Conservation (phyloP, 768 basidiomycete genomes). For the Multifurca ochricompacta region DNA sequence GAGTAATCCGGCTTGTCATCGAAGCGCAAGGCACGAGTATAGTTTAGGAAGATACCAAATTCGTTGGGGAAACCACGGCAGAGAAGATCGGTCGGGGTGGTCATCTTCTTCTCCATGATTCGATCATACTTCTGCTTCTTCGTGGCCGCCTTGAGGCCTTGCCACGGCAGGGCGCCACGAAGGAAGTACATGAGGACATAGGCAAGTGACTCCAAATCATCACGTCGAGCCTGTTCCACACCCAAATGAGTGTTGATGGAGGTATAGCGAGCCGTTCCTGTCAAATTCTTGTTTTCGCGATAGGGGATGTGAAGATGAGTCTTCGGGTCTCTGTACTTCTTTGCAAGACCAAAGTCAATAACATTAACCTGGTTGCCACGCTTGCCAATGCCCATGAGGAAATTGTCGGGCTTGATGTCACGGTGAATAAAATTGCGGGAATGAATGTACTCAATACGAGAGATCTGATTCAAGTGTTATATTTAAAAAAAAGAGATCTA, state of each 20-base stretch:
- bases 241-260: conserved; percentile 99
- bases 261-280: conserved; percentile 97
- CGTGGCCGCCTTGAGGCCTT: conserved; percentile 98
- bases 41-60: conserved; percentile 98
- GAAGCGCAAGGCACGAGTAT: conserved; percentile 96
- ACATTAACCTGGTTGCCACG: conserved; percentile 99
- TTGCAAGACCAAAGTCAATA: conserved; percentile 96
- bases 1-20: conserved; percentile 99
- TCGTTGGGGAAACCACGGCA: conserved; percentile 99
- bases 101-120: conserved; percentile 99
- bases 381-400: conserved; percentile 99
- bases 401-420: conserved; percentile 99
- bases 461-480: conserved; percentile 52
- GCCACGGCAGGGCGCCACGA: conserved; percentile 96
- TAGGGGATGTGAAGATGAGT: conserved; percentile 99
- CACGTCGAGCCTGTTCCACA: conserved; percentile 95
- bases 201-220: conserved; percentile 96
- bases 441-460: conserved; percentile 98
- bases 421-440: conserved; percentile 97
- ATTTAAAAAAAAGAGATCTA: background rate
- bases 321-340: conserved; percentile 99
- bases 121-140: conserved; percentile 99
- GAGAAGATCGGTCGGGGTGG: conserved; percentile 90
- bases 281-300: conserved; percentile 99
- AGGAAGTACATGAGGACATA: conserved; percentile 99